A percentile compares a stretch with the other conserved stretches of the same genome.
Conservation (phyloP, 1,139 yeast genomes). For the Saccharomycopsis crataegensis region DNA sequence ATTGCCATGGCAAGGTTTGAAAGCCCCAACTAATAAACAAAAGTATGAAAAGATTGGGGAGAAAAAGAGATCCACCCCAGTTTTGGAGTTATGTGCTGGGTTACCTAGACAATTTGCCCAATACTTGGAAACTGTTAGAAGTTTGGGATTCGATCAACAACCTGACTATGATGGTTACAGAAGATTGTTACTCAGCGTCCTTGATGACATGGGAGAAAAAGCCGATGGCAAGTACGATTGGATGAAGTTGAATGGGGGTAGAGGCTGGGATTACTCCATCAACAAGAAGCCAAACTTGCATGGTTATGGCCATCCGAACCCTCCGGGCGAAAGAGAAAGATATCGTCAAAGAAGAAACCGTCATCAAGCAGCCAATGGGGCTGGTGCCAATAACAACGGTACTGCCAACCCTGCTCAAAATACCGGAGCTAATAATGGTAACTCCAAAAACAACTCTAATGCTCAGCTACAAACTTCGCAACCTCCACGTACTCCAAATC, state of each 20-base stretch:
- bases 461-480: slow-evolving; percentile 2
- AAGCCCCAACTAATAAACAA: slow-evolving; percentile 76
- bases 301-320: slow-evolving; percentile 72
- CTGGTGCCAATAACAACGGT: not conserved
- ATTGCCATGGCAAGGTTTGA: slow-evolving; percentile 96
- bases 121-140: slow-evolving; percentile 63
- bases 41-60: slow-evolving; percentile 79
- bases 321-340: slow-evolving; percentile 51
- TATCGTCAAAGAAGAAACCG: slow-evolving; percentile 29
- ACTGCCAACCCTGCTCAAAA: not conserved
- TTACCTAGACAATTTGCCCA: slow-evolving; percentile 74
- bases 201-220: slow-evolving; percentile 48
- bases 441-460: slow-evolving; percentile 3
- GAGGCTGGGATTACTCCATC: slow-evolving; percentile 75
- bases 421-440: not conserved
- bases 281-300: slow-evolving; percentile 76
- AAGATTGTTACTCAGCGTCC: slow-evolving; percentile 50
- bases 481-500: not conserved
- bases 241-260: slow-evolving; percentile 77
- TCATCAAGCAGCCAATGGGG: slow-evolving; percentile 13
- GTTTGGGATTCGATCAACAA: slow-evolving; percentile 65
- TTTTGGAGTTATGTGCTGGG: slow-evolving; percentile 60
- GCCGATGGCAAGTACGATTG: slow-evolving; percentile 74
- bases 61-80: slow-evolving; percentile 65
- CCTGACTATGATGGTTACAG: slow-evolving; percentile 74